Base-by-base conservation (phyloP, 2,329 filamentous ascomycete genomes). In the Colletotrichum nymphaeae region DNA sequence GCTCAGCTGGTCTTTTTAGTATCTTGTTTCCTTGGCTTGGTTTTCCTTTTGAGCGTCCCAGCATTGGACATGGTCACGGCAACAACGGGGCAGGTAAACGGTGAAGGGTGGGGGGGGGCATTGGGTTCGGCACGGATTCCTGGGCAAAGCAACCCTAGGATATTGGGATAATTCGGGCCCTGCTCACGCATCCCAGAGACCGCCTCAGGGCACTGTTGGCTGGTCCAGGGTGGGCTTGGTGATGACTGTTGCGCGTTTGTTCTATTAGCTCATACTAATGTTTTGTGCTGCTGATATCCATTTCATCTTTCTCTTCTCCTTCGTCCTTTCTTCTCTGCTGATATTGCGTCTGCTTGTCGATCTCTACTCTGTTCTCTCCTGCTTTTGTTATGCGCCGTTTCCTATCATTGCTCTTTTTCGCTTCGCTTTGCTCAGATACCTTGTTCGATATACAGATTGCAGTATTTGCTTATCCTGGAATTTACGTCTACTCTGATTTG, bases 361-460 rank as follows among this genome's bases (percentile, higher is more conserved):
- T 72, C 74, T 75, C 72, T 77, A 70, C 69, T 72, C 73, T 68
- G 74, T 46, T 59, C 73, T 72, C 72, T 77, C 76, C 57, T 49
- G 19, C 46, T 24, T 60, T 56, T 66, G n/a, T 53, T 30, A 28
- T 22, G 12, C 28, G 28, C 42, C n/a, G 60, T 56, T 1, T 42
- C 16, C 46, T 64, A 26, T n/a, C 16, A 19, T 63, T 24, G 63
- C 69, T 62, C 65, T 72, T 65, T 69, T 79, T 26, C 65, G 67
- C 72, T 74, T 75, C 66, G 73, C 74, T 76, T 78, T 69, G 75
- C 75, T 77, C 86, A 86, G 86, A 89, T 89, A 89, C 88, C 87
- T 89, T 89, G 88, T 89, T 89, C 87, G 84, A 89, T 87, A 88
- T 87, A 88, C 81, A 82, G 79, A 83, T 78, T 82, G 78, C 72